Base-by-base conservation (phyloP, 2,329 filamentous ascomycete genomes). In the Beauveria sp. region DNA sequence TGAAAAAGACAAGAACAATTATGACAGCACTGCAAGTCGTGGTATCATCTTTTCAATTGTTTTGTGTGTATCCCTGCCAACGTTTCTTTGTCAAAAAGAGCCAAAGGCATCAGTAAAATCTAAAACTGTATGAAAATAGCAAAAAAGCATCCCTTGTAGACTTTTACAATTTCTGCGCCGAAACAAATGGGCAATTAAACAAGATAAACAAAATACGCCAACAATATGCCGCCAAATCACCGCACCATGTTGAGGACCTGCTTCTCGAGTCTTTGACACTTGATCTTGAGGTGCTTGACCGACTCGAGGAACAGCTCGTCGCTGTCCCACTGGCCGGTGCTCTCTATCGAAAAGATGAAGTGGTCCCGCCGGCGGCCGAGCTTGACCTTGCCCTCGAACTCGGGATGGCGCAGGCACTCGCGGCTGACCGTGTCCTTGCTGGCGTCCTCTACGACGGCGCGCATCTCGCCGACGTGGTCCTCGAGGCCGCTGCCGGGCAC, bases 271-370 rank as follows among this genome's bases (percentile, higher is more conserved):
- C 82, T 81, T 71, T 86, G 78, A 67, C 90, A 95, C 80, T 98
- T 98, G 69, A 85, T 80, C 79, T 93, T 96, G 65, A 99, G 77
- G 67, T 91, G 80, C 77, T 88, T 89, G 56, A 99, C 83, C 30
- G 91, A 87, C 77, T 98, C 92, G 61, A 99, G 76, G 79, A 99
- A 98, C 66, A 99, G 81, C 75, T 92, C 87, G 69, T 98, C 93
- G 71, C 92, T 96, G 63, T 95, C 88, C 80, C 91, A 96, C 77
- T 99, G 95, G 6, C 95, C 96, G 0, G 91, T 88, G 79, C 93
- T 97, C 80, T 99, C 95, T 42, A 99, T 83, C 60, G 86, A 89
- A 81, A 95, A 99, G 75, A 99, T 98, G 75, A 99, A 99, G 78
- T 99, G 96, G 74, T 99, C 95, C 66, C 92, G 82, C 68, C 92